Evolutionary conservation across 2,329 filamentous ascomycete species (phyloP), one percentile per base, ranked within the genome.

Genomic region (Colletotrichum sp.): DNA sequence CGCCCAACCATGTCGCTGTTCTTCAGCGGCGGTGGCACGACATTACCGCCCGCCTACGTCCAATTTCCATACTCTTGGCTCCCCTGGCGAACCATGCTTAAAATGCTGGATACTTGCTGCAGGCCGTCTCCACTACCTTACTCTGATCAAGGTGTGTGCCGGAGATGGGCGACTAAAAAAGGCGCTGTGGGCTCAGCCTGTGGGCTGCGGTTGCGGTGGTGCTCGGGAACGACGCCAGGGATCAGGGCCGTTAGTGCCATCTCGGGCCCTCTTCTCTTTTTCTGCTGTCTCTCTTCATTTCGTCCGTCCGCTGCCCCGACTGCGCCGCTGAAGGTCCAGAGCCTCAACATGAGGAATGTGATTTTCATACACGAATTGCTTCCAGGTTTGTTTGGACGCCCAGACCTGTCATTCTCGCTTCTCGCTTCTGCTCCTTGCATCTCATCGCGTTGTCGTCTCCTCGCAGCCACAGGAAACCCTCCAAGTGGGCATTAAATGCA

Each of bases 1-100:
- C 36, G 57, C 30, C 36, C 30, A 39, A 34, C 69, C 22, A 64
- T 68, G 55, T 75, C 57, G 73, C 64, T 34, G 52, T 64, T n/a
- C 28, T 36, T 48, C 62, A 59, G 66, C 70, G 52, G 28, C 64
- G 59, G 70, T 75, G 73, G 65, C 64, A 63, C 71, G 52, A 69
- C 69, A 39, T 65, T 64, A 65, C 32, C 57, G 70, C 63, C 55
- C 55, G 55, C 32, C 30, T 32, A 62, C 26, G 30, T 62, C 64
- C 70, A 75, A 75, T 73, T 73, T 75, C 70, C 64, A 75, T 7
- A 13, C 28, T 68, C 64, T 75, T 75, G 73, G 64, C 70, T 59
- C 63, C 57, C 69, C 63, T 75, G n/a, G 28, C 6, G 22, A 48
- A 57, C 26, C 67, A 65, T 64, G 59, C 57, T 44, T 48, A 48